phyloP scores from a whole-genome alignment of 768 basidiomycete genomes.

The Suillus subalutaceus region DNA sequence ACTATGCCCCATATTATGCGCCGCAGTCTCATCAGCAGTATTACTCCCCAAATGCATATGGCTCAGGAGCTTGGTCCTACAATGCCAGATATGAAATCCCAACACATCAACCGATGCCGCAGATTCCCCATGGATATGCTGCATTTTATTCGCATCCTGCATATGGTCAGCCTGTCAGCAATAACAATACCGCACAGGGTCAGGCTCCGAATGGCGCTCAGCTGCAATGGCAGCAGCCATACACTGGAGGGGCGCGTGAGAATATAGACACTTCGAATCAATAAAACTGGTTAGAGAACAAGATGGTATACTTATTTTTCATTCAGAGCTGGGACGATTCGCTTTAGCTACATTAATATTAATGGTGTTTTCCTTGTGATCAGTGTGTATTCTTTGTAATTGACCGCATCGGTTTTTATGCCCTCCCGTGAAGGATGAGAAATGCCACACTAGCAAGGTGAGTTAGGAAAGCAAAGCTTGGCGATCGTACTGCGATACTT shows the following conservation, averaged over 20 bases:
- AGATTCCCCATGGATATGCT: slow-evolving; percentile 15
- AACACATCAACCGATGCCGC: slow-evolving; percentile 23
- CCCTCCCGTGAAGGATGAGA: background rate
- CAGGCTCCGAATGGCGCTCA: slow-evolving; percentile 29
- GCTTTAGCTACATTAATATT: background rate
- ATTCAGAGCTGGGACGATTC: background rate
- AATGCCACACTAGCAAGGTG: background rate
- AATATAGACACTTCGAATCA: too few species aligned
- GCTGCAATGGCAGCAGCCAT: slow-evolving; percentile 41
- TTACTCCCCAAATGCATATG: slow-evolving; percentile 21
- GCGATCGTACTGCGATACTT: background rate
- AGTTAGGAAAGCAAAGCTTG: background rate
- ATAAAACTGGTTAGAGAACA: background rate
- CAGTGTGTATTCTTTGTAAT: background rate
- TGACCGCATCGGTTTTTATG: background rate
- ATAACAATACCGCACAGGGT: background rate
- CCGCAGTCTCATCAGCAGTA: slow-evolving; percentile 23
- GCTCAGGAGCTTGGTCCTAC: slow-evolving; percentile 37
- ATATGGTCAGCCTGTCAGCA: slow-evolving; percentile 6
- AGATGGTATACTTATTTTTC: background rate
- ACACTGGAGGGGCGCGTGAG: slow-evolving; percentile 22
- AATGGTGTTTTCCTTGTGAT: background rate
- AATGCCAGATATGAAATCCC: slow-evolving; percentile 25
- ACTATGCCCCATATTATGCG: slow-evolving; percentile 21
- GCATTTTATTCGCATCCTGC: slow-evolving; percentile 9